Base-by-base conservation (phyloP, 225 moss, liverwort and hornwort species). In the Asterella californica region DNA sequence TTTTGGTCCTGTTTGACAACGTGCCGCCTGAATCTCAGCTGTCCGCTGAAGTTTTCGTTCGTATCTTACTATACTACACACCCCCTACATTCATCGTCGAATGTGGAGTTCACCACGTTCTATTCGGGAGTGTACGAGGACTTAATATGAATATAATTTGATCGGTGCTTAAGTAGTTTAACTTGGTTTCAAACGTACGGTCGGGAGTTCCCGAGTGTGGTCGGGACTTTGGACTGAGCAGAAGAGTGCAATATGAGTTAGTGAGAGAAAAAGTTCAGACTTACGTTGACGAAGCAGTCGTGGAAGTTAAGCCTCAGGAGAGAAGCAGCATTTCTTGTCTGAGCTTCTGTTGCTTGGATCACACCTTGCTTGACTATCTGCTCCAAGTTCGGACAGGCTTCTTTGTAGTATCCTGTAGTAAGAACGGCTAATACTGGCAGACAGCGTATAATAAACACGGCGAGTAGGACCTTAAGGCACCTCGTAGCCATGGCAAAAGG, bases 261-360 rank as follows among this genome's bases (percentile, higher is more conserved):
- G 12, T 15, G 57, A 19, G 57, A 57, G 17, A 19, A 0, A 57
- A 24, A 57, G 21, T 12, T 64, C n/a, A 64, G 64, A 30, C 7
- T 24, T 59, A 55, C 85, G 72, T 72, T 78, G 25, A 74, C 70
- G 67, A 82, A 81, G 37, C 85, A 85, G 79, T 85, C 85, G 59
- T 82, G 85, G 82, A 81, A 85, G 46, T 66, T 47, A 10, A 82
- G 9, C 25, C 85, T 82, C 37, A 85, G 73, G 22, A 85, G 66
- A 6, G 66, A 78, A 52, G 85, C 78, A 59, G 82, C 85, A 46
- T 59, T 25, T 50, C 75, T 70, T 47, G 53, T n/a, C 71, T 82
- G 61, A 5, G 42, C 59, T 49, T 79, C 19, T 24, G 78, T 64
- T 24, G 82, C 81, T 0, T 2, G 0, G 9, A 24, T 10, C 33